A percentile compares a stretch with the other conserved stretches of the same genome.
Evolutionary conservation across 208 protist species (phyloP).

Genomic region (Crithidia expoeki): DNA sequence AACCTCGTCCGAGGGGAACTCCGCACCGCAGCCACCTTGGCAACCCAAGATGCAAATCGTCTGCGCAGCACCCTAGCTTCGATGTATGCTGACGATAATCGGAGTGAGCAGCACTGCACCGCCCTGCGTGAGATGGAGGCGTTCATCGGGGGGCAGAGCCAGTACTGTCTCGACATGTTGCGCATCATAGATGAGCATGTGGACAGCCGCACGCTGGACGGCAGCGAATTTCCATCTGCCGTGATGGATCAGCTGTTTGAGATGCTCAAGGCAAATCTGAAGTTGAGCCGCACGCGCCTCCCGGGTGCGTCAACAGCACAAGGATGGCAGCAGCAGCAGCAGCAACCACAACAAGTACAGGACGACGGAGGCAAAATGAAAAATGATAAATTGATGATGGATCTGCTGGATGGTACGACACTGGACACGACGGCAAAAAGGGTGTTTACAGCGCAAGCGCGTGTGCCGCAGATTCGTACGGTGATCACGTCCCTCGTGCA

Average conservation of each 20-base stretch:
- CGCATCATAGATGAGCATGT: conserved; percentile 53
- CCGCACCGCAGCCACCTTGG: conserved; percentile 34
- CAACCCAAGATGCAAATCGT: conserved; percentile 39
- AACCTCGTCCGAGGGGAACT: conserved; percentile 71
- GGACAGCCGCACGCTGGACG: conserved; percentile 44
- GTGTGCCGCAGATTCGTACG: conserved; percentile 60
- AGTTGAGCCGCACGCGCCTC: conserved; percentile 23
- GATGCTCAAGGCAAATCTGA: conserved; percentile 40
- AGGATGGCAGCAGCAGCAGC: conserved; percentile 3
- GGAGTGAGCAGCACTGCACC: conserved; percentile 6
- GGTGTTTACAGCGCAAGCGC: conserved; percentile 35
- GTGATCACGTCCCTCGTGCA: conserved; percentile 69
- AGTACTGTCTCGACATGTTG: conserved; percentile 44
- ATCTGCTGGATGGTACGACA: conserved; percentile 21
- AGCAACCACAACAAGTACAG: not conserved
- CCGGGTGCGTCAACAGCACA: not conserved
- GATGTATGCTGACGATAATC: conserved; percentile 25
- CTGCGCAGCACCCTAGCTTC: conserved; percentile 24
- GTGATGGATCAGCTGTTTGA: conserved; percentile 50
- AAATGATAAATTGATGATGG: conserved; percentile 7
- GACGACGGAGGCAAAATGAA: not conserved
- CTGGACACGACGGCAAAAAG: conserved; percentile 33
- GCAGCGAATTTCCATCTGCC: conserved; percentile 45
- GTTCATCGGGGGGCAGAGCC: conserved; percentile 34
- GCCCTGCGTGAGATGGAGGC: conserved; percentile 37